phyloP scores from a whole-genome alignment of 2,329 filamentous ascomycete species.

The Penicillium sp. region DNA sequence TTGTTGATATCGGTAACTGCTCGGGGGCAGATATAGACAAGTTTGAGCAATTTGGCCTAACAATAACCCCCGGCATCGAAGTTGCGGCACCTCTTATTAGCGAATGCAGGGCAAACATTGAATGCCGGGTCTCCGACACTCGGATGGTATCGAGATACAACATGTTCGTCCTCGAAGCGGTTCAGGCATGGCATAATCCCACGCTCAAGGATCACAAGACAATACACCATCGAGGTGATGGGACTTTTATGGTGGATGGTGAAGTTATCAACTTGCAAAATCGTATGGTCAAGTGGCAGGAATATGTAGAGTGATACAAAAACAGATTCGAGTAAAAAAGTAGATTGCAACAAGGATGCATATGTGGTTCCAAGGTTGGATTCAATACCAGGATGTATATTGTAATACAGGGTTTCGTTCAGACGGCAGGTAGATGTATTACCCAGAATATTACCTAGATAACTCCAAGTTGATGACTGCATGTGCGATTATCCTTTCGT shows the following conservation, averaged over 20 bases:
- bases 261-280: background rate
- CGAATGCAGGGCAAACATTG: background rate
- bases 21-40: background rate
- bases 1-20: background rate
- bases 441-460: too few relatives aligned
- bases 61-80: background rate
- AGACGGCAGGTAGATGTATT: too few relatives aligned
- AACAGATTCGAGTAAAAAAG: background rate
- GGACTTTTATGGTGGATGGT: background rate
- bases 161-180: background rate
- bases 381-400: too few relatives aligned
- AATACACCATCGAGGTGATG: background rate
- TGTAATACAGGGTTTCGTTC: too few relatives aligned
- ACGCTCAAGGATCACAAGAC: background rate
- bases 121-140: slow-evolving; percentile 1
- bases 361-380: too few relatives aligned
- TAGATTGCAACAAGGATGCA: too few relatives aligned
- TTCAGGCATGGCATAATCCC: background rate
- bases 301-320: background rate
- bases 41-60: background rate
- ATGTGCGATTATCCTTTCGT: too few relatives aligned
- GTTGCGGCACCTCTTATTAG: background rate
- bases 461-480: too few relatives aligned
- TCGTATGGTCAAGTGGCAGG: background rate
- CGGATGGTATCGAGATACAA: background rate